A percentile compares a stretch with the other conserved stretches of the same genome.
Evolutionary conservation across 2,329 filamentous ascomycete species (phyloP).

Genomic region (Fusarium keratoplasticum): DNA sequence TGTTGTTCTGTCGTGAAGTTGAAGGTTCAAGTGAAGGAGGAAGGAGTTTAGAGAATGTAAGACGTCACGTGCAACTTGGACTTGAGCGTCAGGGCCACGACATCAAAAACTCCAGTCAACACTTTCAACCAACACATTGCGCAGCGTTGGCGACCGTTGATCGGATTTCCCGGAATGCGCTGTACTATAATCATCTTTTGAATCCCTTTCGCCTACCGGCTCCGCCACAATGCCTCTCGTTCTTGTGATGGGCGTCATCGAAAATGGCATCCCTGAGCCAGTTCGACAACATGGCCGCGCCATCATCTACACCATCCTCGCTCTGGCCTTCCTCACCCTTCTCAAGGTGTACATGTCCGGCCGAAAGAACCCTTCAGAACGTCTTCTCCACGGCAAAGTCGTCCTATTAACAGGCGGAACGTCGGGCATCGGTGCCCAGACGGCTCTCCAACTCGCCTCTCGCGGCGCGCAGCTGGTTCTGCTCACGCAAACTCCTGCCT

Average conservation of each 20-base stretch:
- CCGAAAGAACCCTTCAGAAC: slow-evolving; percentile 77
- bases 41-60: background rate
- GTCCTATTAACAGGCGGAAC: slow-evolving; percentile 95
- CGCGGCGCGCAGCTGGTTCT: slow-evolving; percentile 93
- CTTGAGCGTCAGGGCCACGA: slow-evolving; percentile 27
- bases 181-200: slow-evolving; percentile 1
- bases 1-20: background rate
- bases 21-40: background rate
- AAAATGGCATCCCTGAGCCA: slow-evolving; percentile 63
- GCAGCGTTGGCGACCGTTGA: background rate
- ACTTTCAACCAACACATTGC: background rate
- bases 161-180: slow-evolving; percentile 24
- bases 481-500: slow-evolving; percentile 83
- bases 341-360: slow-evolving; percentile 84
- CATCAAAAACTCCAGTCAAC: slow-evolving; percentile 17
- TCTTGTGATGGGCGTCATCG: slow-evolving; percentile 59
- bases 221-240: slow-evolving; percentile 62
- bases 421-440: slow-evolving; percentile 86
- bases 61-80: slow-evolving; percentile 30
- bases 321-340: slow-evolving; percentile 55
- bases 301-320: slow-evolving; percentile 53
- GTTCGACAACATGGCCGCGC: slow-evolving; percentile 58
- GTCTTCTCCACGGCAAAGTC: slow-evolving; percentile 92
- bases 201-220: background rate
- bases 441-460: slow-evolving; percentile 78